Evolutionary conservation across 1,284 basidiomycete species (phyloP).

Genomic region (Apiotrichum sp.): DNA sequence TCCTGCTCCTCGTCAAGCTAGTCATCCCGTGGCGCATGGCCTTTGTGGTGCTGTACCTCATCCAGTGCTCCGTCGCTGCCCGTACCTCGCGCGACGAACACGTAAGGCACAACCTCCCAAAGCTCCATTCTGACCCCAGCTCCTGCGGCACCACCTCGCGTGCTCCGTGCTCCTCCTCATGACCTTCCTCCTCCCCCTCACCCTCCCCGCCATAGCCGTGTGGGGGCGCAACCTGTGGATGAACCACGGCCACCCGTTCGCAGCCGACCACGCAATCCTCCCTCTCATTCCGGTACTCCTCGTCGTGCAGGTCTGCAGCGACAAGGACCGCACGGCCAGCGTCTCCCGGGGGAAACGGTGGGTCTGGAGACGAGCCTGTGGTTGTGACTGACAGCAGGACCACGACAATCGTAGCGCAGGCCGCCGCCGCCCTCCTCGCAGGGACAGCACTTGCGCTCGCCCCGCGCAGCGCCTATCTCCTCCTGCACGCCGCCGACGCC

Average conservation of each 20-base stretch:
- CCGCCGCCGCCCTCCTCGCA: conserved; percentile 54
- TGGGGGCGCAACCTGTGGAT: conserved; percentile 69
- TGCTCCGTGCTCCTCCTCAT: conserved; percentile 55
- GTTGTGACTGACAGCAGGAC: conserved; percentile 1
- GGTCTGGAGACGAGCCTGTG: conserved; percentile 42
- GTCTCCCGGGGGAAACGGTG: conserved; percentile 29
- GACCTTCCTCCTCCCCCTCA: conserved; percentile 70
- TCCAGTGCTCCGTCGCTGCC: conserved; percentile 53
- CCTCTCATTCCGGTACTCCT: conserved; percentile 18
- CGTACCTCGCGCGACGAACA: neutral
- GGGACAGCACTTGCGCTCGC: conserved; percentile 56
- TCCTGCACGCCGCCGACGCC: conserved; percentile 12
- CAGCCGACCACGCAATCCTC: conserved; percentile 23
- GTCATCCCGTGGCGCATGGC: conserved; percentile 85
- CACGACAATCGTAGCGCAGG: conserved; percentile 42
- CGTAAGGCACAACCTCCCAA: neutral
- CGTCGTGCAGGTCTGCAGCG: conserved; percentile 50
- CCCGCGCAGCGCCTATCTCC: conserved; percentile 47
- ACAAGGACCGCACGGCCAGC: conserved; percentile 45
- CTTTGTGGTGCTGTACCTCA: conserved; percentile 70
- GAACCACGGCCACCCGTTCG: conserved; percentile 20
- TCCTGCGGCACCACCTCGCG: conserved; percentile 39
- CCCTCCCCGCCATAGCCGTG: conserved; percentile 71
- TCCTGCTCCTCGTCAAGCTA: conserved; percentile 63
- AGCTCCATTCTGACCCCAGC: neutral